Conservation (phyloP, 441 rosid genomes). For the Bocquillonia castaneifolia region DNA sequence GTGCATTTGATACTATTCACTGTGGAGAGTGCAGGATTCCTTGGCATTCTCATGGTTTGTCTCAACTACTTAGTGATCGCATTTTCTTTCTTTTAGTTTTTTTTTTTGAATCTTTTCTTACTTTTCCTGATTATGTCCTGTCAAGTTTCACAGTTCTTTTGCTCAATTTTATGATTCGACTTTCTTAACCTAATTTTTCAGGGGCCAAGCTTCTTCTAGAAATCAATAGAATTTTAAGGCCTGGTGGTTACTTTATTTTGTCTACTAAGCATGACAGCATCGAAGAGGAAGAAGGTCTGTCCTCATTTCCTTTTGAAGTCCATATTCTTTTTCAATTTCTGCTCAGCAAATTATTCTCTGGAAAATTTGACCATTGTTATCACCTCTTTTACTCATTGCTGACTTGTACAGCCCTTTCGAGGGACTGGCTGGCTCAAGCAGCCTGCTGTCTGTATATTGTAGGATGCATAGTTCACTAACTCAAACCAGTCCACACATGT, state of each 20-base stretch:
- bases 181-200: slow-evolving; percentile 24
- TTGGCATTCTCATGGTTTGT: slow-evolving; percentile 80
- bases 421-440: not conserved
- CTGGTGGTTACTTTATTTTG: slow-evolving; percentile 85
- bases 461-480: not conserved
- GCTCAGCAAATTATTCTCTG: not conserved
- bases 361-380: not conserved
- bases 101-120: not conserved
- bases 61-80: not conserved
- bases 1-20: slow-evolving; percentile 80
- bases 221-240: slow-evolving; percentile 87
- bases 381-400: not conserved
- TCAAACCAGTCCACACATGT: not conserved
- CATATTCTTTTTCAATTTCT: not conserved
- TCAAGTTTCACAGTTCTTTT: not conserved
- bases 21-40: slow-evolving; percentile 69
- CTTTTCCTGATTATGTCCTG: not conserved
- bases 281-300: slow-evolving; percentile 77
- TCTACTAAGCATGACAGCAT: slow-evolving; percentile 62
- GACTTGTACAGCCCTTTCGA: not conserved
- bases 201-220: slow-evolving; percentile 82
- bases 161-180: slow-evolving; percentile 2
- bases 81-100: slow-evolving; percentile 2
- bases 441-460: not conserved
- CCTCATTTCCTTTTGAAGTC: not conserved